Percentiles rank a stretch among this genome's conserved stretches.
These are phyloP conservation scores for Colletotrichum chrysophilum DNA, from an alignment of 2,329 filamentous ascomycete species.

Conservation along the genomic window DNA sequence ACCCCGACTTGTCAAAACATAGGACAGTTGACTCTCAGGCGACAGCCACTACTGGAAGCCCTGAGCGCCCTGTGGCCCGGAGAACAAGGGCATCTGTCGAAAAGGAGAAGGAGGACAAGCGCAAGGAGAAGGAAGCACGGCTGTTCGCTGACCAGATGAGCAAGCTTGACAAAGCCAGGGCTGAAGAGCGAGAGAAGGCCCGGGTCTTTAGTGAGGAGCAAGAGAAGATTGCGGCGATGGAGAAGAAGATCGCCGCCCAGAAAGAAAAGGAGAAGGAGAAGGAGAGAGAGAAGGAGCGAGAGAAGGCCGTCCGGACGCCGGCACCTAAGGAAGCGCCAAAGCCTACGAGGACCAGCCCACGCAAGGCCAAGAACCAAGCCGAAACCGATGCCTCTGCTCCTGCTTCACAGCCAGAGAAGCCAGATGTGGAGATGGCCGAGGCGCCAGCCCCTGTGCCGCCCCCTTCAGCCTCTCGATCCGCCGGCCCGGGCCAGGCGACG, in stretches of 20 bases:
- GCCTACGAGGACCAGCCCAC: constrained; percentile 55
- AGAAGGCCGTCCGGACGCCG: constrained; percentile 27
- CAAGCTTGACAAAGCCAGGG: constrained; percentile 70
- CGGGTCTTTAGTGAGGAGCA: constrained; percentile 63
- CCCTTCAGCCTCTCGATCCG: constrained; percentile 60
- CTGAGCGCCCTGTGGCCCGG: constrained; percentile 46
- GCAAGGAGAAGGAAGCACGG: constrained; percentile 69
- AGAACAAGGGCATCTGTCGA: constrained; percentile 65
- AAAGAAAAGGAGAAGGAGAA: constrained; percentile 53
- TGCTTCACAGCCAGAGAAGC: constrained; percentile 34
- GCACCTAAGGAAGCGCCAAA: constrained; percentile 47
- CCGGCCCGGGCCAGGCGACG: constrained; percentile 50
- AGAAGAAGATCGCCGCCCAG: constrained; percentile 56
- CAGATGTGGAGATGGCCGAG: constrained; percentile 63
- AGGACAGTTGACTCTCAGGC: constrained; percentile 29
- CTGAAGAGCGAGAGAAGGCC: constrained; percentile 74
- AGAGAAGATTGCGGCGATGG: constrained; percentile 57
- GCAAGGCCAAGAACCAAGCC: constrained; percentile 45
- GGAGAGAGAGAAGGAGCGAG: background rate
- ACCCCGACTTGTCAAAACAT: constrained; percentile 52
- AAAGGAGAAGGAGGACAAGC: constrained; percentile 68
- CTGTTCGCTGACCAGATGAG: constrained; percentile 64
- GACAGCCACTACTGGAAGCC: constrained; percentile 41
- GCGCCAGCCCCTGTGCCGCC: constrained; percentile 62
- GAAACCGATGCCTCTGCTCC: constrained; percentile 33